Conservation (phyloP, 2,329 filamentous ascomycete genomes). For the Rugonectria rugulosa region DNA sequence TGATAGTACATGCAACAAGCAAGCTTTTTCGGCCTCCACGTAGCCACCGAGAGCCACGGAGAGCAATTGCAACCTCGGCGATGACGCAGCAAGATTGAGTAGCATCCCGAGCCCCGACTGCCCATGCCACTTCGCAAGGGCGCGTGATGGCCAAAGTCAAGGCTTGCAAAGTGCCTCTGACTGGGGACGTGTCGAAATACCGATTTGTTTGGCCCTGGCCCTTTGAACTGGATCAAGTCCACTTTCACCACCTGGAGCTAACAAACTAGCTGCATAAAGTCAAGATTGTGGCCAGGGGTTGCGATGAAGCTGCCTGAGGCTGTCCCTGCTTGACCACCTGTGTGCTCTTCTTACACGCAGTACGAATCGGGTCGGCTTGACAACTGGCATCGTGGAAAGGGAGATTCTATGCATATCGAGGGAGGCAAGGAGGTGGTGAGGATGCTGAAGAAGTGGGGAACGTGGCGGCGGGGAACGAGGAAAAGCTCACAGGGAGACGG, state of each 20-base stretch:
- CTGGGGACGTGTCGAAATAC: slow-evolving; percentile 15
- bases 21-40: background rate
- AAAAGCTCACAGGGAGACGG: slow-evolving; percentile 1
- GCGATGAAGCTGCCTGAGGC: background rate
- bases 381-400: background rate
- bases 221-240: background rate
- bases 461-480: background rate
- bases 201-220: background rate
- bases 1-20: too few species aligned
- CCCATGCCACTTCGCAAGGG: background rate
- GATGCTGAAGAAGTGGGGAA: too few species aligned
- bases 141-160: slow-evolving; percentile 20
- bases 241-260: slow-evolving; percentile 5
- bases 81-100: slow-evolving; percentile 12
- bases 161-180: slow-evolving; percentile 8
- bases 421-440: too few species aligned
- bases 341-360: too few species aligned
- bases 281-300: slow-evolving; percentile 14
- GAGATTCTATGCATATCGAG: background rate
- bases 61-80: slow-evolving; percentile 4
- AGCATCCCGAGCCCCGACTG: slow-evolving; percentile 1
- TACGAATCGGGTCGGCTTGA: slow-evolving; percentile 1
- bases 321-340: too few species aligned
- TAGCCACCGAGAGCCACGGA: slow-evolving; percentile 3
- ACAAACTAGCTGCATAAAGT: slow-evolving; percentile 15